These are phyloP conservation scores for Cadophora luteo-olivacea DNA, from an alignment of 2,329 filamentous ascomycete species.

Conservation along the genomic window DNA sequence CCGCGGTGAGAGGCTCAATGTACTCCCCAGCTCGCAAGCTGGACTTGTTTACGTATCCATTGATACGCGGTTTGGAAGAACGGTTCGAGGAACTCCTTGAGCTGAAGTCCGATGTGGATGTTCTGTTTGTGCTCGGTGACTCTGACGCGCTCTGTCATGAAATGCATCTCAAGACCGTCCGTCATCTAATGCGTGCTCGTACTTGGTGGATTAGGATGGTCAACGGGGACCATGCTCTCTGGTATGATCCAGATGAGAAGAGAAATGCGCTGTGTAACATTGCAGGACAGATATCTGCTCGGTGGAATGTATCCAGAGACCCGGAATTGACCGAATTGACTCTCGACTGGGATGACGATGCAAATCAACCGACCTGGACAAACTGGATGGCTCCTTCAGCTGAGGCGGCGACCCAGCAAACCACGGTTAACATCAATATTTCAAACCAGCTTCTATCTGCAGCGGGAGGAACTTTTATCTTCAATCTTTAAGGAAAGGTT, in stretches of 20 bases:
- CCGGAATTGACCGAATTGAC: background rate
- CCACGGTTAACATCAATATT: background rate
- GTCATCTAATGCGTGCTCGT: conserved; percentile 12
- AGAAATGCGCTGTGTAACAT: conserved; percentile 15
- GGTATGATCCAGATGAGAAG: conserved; percentile 6
- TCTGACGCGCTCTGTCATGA: conserved; percentile 13
- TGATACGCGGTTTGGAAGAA: background rate
- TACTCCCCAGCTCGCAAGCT: conserved; percentile 1
- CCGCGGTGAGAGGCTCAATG: background rate
- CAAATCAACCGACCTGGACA: conserved; percentile 1
- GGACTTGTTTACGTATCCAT: conserved; percentile 5
- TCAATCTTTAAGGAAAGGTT: background rate
- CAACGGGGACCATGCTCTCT: conserved; percentile 8
- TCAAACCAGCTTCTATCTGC: background rate
- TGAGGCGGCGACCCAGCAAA: background rate
- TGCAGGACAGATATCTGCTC: conserved; percentile 17
- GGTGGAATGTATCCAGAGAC: conserved; percentile 18
- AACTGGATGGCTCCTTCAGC: conserved; percentile 4
- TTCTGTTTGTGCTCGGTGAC: conserved; percentile 17
- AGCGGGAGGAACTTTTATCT: background rate
- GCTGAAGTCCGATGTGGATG: conserved; percentile 7
- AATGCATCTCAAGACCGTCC: background rate
- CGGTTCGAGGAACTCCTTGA: conserved; percentile 11
- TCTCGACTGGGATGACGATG: conserved; percentile 2
- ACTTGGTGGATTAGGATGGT: conserved; percentile 19